phyloP scores from a whole-genome alignment of 495 filamentous ascomycete species.

The Achaetomiella virescens region DNA sequence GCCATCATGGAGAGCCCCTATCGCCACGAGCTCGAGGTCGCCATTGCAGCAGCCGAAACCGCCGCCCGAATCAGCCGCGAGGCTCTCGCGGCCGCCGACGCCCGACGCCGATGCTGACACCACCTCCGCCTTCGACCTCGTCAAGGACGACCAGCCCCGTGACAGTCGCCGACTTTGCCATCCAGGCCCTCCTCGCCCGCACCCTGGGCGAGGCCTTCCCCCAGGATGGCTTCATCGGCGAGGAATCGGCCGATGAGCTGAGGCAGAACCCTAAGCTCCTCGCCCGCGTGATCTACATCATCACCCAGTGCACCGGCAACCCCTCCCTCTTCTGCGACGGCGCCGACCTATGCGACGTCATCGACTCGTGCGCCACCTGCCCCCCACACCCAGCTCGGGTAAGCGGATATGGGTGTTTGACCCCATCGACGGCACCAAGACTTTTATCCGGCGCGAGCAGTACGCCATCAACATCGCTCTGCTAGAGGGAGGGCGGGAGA shows the following conservation, averaged over 20 bases:
- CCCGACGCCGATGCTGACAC: slow-evolving; percentile 13
- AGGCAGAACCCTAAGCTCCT: slow-evolving; percentile 43
- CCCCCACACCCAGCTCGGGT: slow-evolving; percentile 23
- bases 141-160: slow-evolving; percentile 57
- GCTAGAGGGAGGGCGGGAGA: slow-evolving; percentile 31
- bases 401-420: slow-evolving; percentile 59
- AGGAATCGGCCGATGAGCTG: slow-evolving; percentile 54
- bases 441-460: slow-evolving; percentile 56
- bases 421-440: slow-evolving; percentile 66
- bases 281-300: slow-evolving; percentile 48
- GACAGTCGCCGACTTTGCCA: slow-evolving; percentile 63
- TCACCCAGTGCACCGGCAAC: slow-evolving; percentile 8
- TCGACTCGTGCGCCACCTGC: slow-evolving; percentile 52
- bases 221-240: slow-evolving; percentile 52
- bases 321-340: slow-evolving; percentile 30
- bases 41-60: slow-evolving; percentile 26
- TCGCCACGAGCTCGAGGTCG: slow-evolving; percentile 28
- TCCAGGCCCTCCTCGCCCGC: slow-evolving; percentile 56
- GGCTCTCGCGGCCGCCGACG: slow-evolving; percentile 24
- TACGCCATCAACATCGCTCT: slow-evolving; percentile 50
- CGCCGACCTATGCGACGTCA: slow-evolving; percentile 50
- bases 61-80: slow-evolving; percentile 36
- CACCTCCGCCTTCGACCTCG: slow-evolving; percentile 10
- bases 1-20: slow-evolving; percentile 33
- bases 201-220: slow-evolving; percentile 51